Percentiles rank a stretch among this genome's conserved stretches.
phyloP scores from a whole-genome alignment of 108 stramenopile species.

The Licmophora abbreviata region DNA sequence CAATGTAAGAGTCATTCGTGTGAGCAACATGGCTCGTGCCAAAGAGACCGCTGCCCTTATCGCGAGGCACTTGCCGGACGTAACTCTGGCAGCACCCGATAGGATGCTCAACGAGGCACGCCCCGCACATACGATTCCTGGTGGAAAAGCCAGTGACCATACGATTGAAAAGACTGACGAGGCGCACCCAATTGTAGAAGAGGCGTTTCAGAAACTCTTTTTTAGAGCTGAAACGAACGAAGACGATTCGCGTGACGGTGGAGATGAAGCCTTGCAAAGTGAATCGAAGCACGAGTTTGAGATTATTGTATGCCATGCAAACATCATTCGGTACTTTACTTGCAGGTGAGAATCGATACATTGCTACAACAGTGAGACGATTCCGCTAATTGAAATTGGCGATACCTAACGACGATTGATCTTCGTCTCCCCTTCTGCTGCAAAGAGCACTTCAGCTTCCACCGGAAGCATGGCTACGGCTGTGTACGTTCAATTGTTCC shows the following conservation, averaged over 20 bases:
- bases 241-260: not conserved
- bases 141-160: not conserved
- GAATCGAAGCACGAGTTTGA: constrained; percentile 19
- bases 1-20: constrained; percentile 64
- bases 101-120: constrained; percentile 61
- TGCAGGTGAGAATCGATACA: no score
- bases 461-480: constrained; percentile 44
- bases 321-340: constrained; percentile 42
- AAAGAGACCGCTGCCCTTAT: constrained; percentile 85
- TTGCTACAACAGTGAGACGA: no score
- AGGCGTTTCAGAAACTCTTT: constrained; percentile 81
- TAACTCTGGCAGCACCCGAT: constrained; percentile 59
- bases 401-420: no score
- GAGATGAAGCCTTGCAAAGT: not conserved
- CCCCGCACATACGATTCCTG: not conserved
- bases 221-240: constrained; percentile 28
- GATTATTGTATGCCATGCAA: constrained; percentile 42
- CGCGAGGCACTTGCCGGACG: constrained; percentile 40
- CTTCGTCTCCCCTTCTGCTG: no score
- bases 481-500: constrained; percentile 30
- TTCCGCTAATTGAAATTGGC: no score
- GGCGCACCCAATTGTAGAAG: constrained; percentile 75
- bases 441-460: constrained; percentile 37
- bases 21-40: constrained; percentile 75
- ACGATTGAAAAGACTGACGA: constrained; percentile 77